Percentiles rank a stretch among this genome's conserved stretches.
These are phyloP conservation scores for Chlamydomonas sphaeroides DNA, from an alignment of 139 green algal genomes.

Conservation along the genomic window DNA sequence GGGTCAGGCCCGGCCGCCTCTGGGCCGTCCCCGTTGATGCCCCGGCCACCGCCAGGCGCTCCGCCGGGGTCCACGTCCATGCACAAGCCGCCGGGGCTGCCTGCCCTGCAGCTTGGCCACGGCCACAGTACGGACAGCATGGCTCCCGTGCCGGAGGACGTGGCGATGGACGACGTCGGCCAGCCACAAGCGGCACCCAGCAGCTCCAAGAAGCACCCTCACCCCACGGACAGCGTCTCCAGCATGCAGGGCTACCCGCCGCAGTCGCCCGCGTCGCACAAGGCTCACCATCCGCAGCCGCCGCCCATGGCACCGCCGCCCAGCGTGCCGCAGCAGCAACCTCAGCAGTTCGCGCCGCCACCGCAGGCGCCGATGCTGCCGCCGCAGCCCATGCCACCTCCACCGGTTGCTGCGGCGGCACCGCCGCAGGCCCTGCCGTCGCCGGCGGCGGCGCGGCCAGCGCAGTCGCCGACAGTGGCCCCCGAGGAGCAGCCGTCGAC, in stretches of 20 bases:
- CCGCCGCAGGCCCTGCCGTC: background rate
- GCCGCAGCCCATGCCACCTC: background rate
- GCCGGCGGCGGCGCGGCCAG: background rate
- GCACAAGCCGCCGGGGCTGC: slow-evolving; percentile 7
- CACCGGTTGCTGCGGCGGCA: background rate
- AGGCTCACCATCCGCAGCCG: background rate
- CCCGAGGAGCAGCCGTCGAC: background rate
- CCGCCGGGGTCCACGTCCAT: background rate
- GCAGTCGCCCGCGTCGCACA: background rate
- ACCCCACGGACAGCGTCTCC: slow-evolving; percentile 18
- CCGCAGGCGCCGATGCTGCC: background rate
- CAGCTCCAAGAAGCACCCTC: slow-evolving; percentile 12
- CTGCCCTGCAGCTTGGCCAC: background rate
- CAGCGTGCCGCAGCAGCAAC: background rate
- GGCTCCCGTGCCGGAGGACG: slow-evolving; percentile 41
- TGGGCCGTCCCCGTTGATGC: no score
- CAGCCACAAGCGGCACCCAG: background rate
- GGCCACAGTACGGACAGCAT: no score
- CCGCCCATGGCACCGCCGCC: background rate
- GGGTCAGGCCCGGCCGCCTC: background rate
- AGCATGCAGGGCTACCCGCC: slow-evolving; percentile 1
- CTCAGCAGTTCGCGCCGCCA: background rate
- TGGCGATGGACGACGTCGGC: slow-evolving; percentile 19
- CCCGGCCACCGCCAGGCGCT: background rate
- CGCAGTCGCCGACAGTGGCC: background rate